These are phyloP conservation scores for Hypholoma fasciculare DNA, from an alignment of 768 basidiomycete genomes.

Conservation along the genomic window DNA sequence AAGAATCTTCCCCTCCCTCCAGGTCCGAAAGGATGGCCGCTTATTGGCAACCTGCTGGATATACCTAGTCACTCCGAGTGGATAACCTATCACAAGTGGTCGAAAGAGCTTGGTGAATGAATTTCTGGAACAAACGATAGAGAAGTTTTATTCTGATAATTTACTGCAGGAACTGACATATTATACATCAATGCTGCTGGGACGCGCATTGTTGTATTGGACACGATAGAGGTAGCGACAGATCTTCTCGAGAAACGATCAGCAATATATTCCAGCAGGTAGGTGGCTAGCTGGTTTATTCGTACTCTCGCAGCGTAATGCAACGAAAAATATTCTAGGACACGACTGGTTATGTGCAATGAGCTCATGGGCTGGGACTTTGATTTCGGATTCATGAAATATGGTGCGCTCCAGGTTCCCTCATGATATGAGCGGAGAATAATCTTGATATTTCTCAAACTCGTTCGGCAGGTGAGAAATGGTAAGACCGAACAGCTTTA, in stretches of 20 bases:
- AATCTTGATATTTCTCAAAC: neutral
- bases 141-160: neutral
- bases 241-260: constrained; percentile 46
- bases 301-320: neutral
- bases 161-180: constrained; percentile 27
- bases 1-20: constrained; percentile 19
- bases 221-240: constrained; percentile 33
- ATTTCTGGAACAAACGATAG: neutral
- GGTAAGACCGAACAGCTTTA: constrained; percentile 19
- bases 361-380: constrained; percentile 26
- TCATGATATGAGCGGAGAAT: constrained; percentile 17
- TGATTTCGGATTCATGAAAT: constrained; percentile 17
- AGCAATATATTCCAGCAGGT: constrained; percentile 28
- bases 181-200: constrained; percentile 28
- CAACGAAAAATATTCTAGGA: neutral
- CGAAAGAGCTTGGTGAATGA: constrained; percentile 17
- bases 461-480: constrained; percentile 10
- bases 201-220: constrained; percentile 28
- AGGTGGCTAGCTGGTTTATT: neutral
- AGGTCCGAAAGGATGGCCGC: constrained; percentile 21
- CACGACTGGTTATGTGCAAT: constrained; percentile 21
- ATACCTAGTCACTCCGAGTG: constrained; percentile 20
- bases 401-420: constrained; percentile 9
- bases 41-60: constrained; percentile 21
- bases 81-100: constrained; percentile 22